Conservation (phyloP, 176 grass and related monocot species). For the Phoenix dactylifera region DNA sequence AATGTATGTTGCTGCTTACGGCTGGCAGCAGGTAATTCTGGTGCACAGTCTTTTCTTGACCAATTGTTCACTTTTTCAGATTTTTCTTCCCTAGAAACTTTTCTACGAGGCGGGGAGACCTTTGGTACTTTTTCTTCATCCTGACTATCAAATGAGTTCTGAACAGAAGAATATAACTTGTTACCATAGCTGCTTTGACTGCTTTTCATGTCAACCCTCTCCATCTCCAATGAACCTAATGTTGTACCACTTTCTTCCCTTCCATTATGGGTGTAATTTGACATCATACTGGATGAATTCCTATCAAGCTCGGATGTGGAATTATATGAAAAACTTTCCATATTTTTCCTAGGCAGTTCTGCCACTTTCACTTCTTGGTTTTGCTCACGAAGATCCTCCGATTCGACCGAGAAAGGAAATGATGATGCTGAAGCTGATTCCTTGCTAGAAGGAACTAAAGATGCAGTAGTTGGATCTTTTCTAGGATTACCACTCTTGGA, state of each 20-base stretch:
- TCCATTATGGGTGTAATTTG: constrained; percentile 26
- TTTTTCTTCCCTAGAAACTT: constrained; percentile 13
- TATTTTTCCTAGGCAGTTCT: constrained; percentile 11
- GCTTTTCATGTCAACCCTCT: constrained; percentile 16
- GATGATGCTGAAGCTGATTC: constrained; percentile 6
- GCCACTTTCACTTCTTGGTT: constrained; percentile 12
- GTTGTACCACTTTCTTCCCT: constrained; percentile 24
- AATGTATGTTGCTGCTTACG: background rate
- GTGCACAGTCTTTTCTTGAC: constrained; percentile 4
- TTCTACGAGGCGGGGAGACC: constrained; percentile 15
- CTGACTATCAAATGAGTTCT: constrained; percentile 15
- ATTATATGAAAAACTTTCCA: constrained; percentile 14
- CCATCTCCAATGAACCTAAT: constrained; percentile 12
- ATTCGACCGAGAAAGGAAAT: constrained; percentile 9
- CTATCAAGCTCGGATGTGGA: constrained; percentile 16
- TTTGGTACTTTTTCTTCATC: constrained; percentile 15
- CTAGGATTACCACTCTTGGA: constrained; percentile 28
- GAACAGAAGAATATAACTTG: constrained; percentile 1
- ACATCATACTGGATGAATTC: constrained; percentile 23
- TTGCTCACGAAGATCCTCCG: constrained; percentile 20
- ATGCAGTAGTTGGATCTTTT: constrained; percentile 29
- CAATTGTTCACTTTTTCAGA: constrained; percentile 11
- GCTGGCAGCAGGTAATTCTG: constrained; percentile 1
- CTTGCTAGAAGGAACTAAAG: constrained; percentile 2
- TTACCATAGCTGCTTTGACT: background rate